Conservation (phyloP, 1,284 basidiomycete genomes). For the Cutaneotrichosporon cavernicola region DNA sequence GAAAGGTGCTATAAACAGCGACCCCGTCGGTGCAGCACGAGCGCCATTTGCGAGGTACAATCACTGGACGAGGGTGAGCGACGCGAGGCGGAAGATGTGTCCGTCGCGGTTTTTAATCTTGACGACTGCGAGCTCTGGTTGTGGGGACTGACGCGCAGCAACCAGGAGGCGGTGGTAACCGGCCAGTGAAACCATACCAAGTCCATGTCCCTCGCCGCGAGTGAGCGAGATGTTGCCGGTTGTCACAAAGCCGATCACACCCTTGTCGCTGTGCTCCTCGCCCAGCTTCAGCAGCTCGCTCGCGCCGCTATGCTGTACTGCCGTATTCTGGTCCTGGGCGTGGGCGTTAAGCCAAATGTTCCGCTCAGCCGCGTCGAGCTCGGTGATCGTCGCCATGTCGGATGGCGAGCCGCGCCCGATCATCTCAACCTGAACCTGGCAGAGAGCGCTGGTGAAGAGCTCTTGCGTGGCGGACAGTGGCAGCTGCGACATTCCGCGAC, state of each 20-base stretch:
- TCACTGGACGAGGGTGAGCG: constrained; percentile 19
- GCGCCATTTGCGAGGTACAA: not conserved
- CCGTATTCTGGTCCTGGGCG: not conserved
- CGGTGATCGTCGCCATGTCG: constrained; percentile 70
- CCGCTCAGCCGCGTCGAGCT: constrained; percentile 59
- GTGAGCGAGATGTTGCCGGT: constrained; percentile 75
- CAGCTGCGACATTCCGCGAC: constrained; percentile 58
- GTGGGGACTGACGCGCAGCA: constrained; percentile 55
- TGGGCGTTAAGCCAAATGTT: constrained; percentile 55
- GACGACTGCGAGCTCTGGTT: constrained; percentile 41
- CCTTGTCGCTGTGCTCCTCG: constrained; percentile 52
- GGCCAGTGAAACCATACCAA: constrained; percentile 66
- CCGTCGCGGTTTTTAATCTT: constrained; percentile 56
- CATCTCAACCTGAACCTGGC: constrained; percentile 64
- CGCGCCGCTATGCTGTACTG: not conserved
- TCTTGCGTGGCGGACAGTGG: constrained; percentile 50
- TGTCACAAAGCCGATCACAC: constrained; percentile 70
- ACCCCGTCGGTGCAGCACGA: not conserved
- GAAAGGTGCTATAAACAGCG: no score
- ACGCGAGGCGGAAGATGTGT: constrained; percentile 53
- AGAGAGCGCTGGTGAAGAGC: constrained; percentile 62
- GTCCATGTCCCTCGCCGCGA: constrained; percentile 68
- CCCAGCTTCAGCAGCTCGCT: constrained; percentile 54
- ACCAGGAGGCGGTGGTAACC: constrained; percentile 57
- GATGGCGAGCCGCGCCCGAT: constrained; percentile 68